Conservation (phyloP, 495 filamentous ascomycete species). For the Pyronema omphalodes region DNA sequence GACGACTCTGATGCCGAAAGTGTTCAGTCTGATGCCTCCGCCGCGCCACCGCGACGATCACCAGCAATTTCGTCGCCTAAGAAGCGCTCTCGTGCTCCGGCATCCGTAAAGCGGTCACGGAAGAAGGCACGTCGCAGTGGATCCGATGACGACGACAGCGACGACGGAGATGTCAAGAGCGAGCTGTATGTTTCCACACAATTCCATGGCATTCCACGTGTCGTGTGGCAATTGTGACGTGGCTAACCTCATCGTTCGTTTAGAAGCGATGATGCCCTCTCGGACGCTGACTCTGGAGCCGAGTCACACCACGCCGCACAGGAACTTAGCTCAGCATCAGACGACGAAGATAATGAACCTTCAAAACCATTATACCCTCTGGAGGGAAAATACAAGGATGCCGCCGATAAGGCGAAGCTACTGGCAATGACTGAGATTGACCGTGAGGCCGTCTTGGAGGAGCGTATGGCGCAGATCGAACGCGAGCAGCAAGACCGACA, state of each 20-base stretch:
- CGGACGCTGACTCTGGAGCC: neutral
- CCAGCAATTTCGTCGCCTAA: slow-evolving; percentile 23
- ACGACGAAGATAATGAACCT: slow-evolving; percentile 31
- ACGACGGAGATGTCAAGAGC: slow-evolving; percentile 54
- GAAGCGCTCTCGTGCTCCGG: slow-evolving; percentile 8
- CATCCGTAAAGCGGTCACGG: slow-evolving; percentile 30
- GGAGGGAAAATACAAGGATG: slow-evolving; percentile 68
- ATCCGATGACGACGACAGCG: slow-evolving; percentile 28
- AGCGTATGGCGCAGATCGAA: slow-evolving; percentile 65
- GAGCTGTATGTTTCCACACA: slow-evolving; percentile 50
- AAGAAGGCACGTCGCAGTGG: slow-evolving; percentile 24
- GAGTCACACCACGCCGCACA: neutral
- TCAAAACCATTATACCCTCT: slow-evolving; percentile 60
- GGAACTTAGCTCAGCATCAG: slow-evolving; percentile 4
- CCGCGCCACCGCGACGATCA: slow-evolving; percentile 24
- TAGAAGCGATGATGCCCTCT: neutral
- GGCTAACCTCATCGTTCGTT: neutral
- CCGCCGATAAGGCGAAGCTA: slow-evolving; percentile 63
- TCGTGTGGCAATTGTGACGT: neutral
- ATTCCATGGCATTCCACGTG: slow-evolving; percentile 1
- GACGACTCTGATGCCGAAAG: slow-evolving; percentile 39
- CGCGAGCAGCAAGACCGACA: slow-evolving; percentile 63
- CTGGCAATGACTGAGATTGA: slow-evolving; percentile 76
- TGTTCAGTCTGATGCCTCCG: slow-evolving; percentile 23
- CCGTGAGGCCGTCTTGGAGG: slow-evolving; percentile 74